Conservation (phyloP, 2,329 filamentous ascomycete species). For the Aureobasidium sp. region DNA sequence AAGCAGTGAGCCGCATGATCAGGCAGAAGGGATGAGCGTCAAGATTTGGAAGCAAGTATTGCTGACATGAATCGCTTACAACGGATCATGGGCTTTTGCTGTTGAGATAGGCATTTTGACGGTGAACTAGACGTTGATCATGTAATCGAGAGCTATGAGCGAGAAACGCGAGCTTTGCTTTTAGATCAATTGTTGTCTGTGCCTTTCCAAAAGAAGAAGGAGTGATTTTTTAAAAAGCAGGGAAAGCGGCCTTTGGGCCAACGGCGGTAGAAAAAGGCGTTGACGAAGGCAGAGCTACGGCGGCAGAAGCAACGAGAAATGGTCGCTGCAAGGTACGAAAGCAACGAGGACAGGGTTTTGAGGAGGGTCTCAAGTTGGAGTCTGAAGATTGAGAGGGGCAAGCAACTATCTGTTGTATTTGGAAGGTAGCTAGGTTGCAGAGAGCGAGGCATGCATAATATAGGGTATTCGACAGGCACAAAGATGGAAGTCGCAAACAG, state of each 20-base stretch:
- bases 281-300: slow-evolving; percentile 5
- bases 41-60: not conserved
- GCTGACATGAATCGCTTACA: not conserved
- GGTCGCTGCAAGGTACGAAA: slow-evolving; percentile 2
- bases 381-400: too few relatives aligned
- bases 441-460: too few relatives aligned
- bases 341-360: not conserved
- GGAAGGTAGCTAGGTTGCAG: too few relatives aligned
- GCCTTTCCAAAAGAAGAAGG: not conserved
- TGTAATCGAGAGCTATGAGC: not conserved
- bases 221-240: not conserved
- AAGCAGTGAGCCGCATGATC: not conserved
- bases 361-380: too few relatives aligned
- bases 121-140: not conserved
- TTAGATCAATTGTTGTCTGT: not conserved
- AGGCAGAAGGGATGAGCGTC: not conserved
- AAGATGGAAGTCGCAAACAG: too few relatives aligned
- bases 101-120: not conserved
- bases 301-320: not conserved
- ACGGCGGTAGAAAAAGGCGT: not conserved
- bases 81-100: not conserved
- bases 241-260: not conserved
- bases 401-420: too few relatives aligned
- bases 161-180: not conserved
- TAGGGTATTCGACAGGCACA: too few relatives aligned